These are phyloP conservation scores for Colletotrichum navitas DNA, from an alignment of 2,329 filamentous ascomycete genomes.

Conservation along the genomic window DNA sequence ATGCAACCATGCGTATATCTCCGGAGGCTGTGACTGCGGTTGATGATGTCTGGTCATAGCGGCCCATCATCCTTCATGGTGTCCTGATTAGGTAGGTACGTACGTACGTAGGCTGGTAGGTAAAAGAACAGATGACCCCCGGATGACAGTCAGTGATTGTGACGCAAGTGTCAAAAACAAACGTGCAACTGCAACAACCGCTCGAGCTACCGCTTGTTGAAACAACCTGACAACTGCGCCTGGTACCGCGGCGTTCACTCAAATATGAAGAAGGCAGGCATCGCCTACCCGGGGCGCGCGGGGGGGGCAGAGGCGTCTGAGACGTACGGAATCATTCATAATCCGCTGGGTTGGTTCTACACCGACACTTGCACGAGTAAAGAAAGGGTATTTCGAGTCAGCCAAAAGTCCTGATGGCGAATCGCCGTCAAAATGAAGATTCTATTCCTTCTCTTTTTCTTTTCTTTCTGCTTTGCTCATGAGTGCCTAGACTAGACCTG, in stretches of 20 bases:
- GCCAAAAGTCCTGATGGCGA: slow-evolving; percentile 17
- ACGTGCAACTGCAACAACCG: slow-evolving; percentile 6
- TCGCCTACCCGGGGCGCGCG: background rate
- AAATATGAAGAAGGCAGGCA: background rate
- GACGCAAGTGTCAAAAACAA: slow-evolving; percentile 13
- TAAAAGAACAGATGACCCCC: slow-evolving; percentile 6
- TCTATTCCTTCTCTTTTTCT: background rate
- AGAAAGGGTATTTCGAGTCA: slow-evolving; percentile 27
- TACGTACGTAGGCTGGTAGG: background rate
- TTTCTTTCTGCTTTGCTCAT: background rate
- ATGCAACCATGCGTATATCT: background rate
- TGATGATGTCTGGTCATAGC: background rate
- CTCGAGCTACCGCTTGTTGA: background rate
- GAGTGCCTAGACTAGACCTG: background rate
- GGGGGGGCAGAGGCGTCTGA: background rate
- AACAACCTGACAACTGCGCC: background rate
- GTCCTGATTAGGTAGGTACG: background rate
- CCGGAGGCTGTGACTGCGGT: background rate
- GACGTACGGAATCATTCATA: background rate
- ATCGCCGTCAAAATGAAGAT: slow-evolving; percentile 2
- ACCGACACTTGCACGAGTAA: slow-evolving; percentile 35
- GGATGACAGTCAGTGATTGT: background rate
- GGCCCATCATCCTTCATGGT: slow-evolving; percentile 2
- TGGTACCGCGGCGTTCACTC: background rate
- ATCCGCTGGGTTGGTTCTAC: slow-evolving; percentile 8